These are phyloP conservation scores for Termitomyces sp. DNA, from an alignment of 768 basidiomycete genomes.

Conservation along the genomic window DNA sequence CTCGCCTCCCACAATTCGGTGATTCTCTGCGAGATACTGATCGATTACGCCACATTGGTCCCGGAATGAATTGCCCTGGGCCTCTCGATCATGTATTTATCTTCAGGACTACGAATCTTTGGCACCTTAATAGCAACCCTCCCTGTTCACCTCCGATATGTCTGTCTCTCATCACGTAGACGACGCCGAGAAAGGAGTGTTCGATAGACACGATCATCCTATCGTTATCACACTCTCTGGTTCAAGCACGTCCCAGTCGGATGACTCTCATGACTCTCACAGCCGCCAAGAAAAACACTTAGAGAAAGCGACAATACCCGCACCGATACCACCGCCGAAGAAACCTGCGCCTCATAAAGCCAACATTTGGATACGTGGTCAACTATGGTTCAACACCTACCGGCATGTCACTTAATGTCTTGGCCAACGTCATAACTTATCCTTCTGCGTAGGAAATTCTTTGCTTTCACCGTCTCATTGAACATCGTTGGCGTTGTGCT, in stretches of 20 bases:
- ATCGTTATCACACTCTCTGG: slow-evolving; percentile 16
- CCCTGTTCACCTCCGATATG: slow-evolving; percentile 4
- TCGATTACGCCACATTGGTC: slow-evolving; percentile 26
- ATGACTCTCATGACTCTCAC: slow-evolving; percentile 1
- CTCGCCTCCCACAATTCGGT: slow-evolving; percentile 26
- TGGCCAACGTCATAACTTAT: neutral
- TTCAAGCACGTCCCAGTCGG: slow-evolving; percentile 10
- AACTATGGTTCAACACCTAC: slow-evolving; percentile 79
- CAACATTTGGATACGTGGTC: slow-evolving; percentile 53
- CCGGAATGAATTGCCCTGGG: slow-evolving; percentile 14
- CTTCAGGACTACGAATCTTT: slow-evolving; percentile 1
- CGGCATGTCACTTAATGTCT: slow-evolving; percentile 34
- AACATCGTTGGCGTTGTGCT: slow-evolving; percentile 59
- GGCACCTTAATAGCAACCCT: neutral
- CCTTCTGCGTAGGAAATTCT: slow-evolving; percentile 55
- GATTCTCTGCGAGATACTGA: slow-evolving; percentile 30
- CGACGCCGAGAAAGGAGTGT: slow-evolving; percentile 34
- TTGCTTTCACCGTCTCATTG: slow-evolving; percentile 51
- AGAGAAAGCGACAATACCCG: neutral
- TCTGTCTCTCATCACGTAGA: slow-evolving; percentile 22
- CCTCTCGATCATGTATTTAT: slow-evolving; percentile 17
- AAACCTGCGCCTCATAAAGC: slow-evolving; percentile 28
- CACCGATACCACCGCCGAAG: slow-evolving; percentile 5
- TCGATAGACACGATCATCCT: slow-evolving; percentile 22
- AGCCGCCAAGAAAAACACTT: neutral